phyloP scores from a whole-genome alignment of 768 basidiomycete species.

The Rhodosporidiobolus sp. region DNA sequence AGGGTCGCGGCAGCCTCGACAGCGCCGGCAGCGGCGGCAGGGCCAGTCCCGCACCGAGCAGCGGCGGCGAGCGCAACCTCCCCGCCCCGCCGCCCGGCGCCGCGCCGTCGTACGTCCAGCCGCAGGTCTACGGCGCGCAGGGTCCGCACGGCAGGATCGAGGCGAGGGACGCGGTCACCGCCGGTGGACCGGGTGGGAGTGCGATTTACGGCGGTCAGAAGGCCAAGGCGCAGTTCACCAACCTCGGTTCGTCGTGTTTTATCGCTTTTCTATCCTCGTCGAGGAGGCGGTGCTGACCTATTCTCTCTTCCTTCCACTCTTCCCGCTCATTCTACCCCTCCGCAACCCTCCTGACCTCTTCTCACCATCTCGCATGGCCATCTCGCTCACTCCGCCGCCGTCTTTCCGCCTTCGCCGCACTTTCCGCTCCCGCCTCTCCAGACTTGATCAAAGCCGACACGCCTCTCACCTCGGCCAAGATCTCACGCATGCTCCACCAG shows the following conservation, averaged over 20 bases:
- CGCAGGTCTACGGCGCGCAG: slow-evolving; percentile 21
- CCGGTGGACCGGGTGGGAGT: not conserved
- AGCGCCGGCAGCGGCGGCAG: not conserved
- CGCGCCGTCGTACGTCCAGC: slow-evolving; percentile 29
- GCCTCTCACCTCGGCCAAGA: slow-evolving; percentile 90
- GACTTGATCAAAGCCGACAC: slow-evolving; percentile 98
- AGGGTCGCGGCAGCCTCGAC: slow-evolving; percentile 8
- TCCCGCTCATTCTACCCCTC: no score
- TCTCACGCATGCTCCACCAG: slow-evolving; percentile 95
- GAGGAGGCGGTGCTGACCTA: not conserved
- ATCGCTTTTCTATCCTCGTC: not conserved
- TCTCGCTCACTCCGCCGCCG: no score
- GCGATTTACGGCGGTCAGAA: not conserved
- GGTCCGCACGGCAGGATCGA: slow-evolving; percentile 5
- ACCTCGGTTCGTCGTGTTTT: slow-evolving; percentile 23
- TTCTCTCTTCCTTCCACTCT: not conserved
- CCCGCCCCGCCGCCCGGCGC: slow-evolving; percentile 31
- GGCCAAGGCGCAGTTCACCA: slow-evolving; percentile 29
- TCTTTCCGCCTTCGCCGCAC: not conserved
- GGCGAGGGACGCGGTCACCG: slow-evolving; percentile 14
- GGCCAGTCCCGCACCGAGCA: not conserved
- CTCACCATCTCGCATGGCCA: no score
- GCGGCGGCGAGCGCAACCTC: not conserved
- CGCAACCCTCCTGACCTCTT: not conserved
- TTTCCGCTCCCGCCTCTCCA: slow-evolving; percentile 25